These are phyloP conservation scores for Hygrocybe punicea DNA, from an alignment of 768 basidiomycete genomes.

Conservation along the genomic window DNA sequence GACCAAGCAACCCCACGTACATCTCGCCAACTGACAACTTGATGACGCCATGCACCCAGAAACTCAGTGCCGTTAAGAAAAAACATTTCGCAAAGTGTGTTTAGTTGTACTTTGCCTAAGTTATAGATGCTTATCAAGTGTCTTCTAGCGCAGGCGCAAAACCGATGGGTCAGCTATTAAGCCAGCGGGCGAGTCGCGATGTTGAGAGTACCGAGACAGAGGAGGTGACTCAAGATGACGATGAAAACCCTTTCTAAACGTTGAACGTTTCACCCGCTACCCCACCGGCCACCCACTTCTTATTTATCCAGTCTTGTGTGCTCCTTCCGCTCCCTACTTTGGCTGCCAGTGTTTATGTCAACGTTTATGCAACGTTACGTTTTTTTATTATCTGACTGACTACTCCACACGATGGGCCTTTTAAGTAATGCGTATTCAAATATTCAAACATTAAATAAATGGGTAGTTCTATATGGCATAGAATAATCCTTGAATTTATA, in stretches of 20 bases:
- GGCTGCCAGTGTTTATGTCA: background rate
- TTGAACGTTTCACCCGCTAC: background rate
- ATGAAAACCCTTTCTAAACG: constrained; percentile 69
- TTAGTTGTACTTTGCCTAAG: background rate
- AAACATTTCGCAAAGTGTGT: constrained; percentile 88
- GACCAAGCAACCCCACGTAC: constrained; percentile 73
- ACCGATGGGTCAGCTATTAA: constrained; percentile 56
- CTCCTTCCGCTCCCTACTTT: background rate
- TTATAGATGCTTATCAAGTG: constrained; percentile 6
- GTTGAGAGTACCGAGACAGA: constrained; percentile 39
- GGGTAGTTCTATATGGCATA: too few species aligned
- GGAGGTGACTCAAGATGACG: constrained; percentile 48
- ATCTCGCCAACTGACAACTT: constrained; percentile 94
- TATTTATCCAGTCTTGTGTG: constrained; percentile 4
- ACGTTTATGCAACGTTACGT: background rate
- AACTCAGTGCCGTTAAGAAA: constrained; percentile 86
- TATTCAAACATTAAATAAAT: too few species aligned
- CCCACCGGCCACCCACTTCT: constrained; percentile 7
- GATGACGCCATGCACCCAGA: constrained; percentile 91
- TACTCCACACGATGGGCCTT: too few species aligned
- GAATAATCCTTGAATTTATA: too few species aligned
- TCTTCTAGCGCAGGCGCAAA: constrained; percentile 50
- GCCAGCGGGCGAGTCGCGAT: constrained; percentile 38
- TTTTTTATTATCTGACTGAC: too few species aligned
- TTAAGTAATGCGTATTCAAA: too few species aligned